Evolutionary conservation across 2,329 filamentous ascomycete species (phyloP), one percentile per base, ranked within the genome.

Genomic region (Hypoxylon sp.): DNA sequence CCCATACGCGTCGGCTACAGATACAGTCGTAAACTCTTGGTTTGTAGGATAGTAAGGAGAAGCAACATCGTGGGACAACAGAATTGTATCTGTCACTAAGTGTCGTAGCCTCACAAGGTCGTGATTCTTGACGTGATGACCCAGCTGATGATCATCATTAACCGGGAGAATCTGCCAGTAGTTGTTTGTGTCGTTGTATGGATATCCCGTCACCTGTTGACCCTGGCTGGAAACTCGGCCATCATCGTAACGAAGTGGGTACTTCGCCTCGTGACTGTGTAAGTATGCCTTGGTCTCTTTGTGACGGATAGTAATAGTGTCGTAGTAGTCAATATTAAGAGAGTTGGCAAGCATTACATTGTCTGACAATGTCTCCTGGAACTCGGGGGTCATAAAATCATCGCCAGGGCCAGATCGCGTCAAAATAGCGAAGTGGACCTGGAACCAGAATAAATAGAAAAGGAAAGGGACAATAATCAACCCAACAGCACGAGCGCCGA

Each of bases 401-500:
- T 99, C 96, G 59, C 96, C 96, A 48, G 96, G 95, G 37, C 96
- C 96, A 58, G 96, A 98, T 67, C 91, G 88, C 73, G 84, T 91
- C 70, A 99, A 87, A 75, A 99, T 93, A 48, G 93, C 87, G 80
- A 99, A 99, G 83, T 99, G 96, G 31, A 99, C 94, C 86, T 99
- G 96, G 90, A 99, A 99, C 96, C 96, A 99, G 87, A 99, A 98
- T 51, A 99, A 88, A 82, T 99, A 99, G 82, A 99, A 97, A 77
- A 98, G 86, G 86, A 99, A 98, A 13, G 96, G 96, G 73, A 98
- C 88, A 73, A 97, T 80, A 74, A 98, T 93, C 62, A 99, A 85
- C 13, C 92, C 94, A 71, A 97, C 84, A n/a, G 91, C 88, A 58
- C 96, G 92, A 70, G 96, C 96, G 42, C 84, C 88, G 79, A 99